phyloP scores from a whole-genome alignment of 164 flowering plant genomes.

The Vitis vinifera region DNA sequence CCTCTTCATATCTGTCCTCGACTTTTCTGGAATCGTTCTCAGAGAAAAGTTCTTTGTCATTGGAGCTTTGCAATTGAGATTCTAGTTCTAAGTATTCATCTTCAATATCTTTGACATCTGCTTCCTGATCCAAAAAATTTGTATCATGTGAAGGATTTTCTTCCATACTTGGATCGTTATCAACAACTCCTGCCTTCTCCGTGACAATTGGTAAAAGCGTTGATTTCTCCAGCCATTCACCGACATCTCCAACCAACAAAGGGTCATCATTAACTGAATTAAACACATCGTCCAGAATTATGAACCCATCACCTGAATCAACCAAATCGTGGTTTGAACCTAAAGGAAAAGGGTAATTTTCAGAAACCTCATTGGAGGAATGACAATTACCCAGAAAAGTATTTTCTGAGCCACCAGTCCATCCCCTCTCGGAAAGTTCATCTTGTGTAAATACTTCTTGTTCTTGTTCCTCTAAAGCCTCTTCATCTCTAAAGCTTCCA shows the following conservation, averaged over 20 bases:
- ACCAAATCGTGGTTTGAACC: neutral
- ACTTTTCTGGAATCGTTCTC: neutral
- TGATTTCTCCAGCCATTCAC: conserved; percentile 1
- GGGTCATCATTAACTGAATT: neutral
- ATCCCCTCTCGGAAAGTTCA: neutral
- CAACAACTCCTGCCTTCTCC: neutral
- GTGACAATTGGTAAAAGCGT: neutral
- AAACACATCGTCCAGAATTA: neutral
- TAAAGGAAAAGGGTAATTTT: neutral
- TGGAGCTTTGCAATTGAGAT: neutral
- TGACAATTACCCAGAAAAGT: conserved; percentile 1
- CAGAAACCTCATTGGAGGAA: neutral
- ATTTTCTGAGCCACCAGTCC: neutral
- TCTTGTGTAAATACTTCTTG: neutral
- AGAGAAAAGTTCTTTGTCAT: neutral
- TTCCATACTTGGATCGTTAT: neutral
- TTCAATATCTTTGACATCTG: conserved; percentile 11
- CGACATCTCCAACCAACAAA: neutral
- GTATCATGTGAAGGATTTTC: neutral
- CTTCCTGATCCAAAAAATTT: neutral
- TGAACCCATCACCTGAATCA: neutral
- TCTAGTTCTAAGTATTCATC: conserved; percentile 38
- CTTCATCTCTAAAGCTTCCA: neutral
- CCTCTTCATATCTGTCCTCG: neutral
- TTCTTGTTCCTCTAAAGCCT: conserved; percentile 5